Conservation (phyloP, 192 early-diverging fungal species). For the Lunasporangiospora selenospora region DNA sequence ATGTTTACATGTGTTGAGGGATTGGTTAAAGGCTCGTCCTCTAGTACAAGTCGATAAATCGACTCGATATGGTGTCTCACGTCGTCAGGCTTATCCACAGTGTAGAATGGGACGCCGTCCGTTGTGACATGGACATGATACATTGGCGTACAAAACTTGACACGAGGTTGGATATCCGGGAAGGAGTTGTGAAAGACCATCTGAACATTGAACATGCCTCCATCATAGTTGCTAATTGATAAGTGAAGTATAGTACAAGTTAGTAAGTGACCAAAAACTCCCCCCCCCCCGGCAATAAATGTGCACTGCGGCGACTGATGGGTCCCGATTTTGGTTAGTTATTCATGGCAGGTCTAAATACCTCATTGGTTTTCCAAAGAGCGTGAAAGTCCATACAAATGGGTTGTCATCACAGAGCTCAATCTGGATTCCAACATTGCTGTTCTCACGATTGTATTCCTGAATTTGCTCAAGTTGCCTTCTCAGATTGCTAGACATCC, state of each 20-base stretch:
- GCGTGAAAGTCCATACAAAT: slow-evolving; percentile 62
- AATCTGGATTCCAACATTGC: slow-evolving; percentile 54
- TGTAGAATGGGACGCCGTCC: slow-evolving; percentile 65
- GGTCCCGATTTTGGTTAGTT: no score
- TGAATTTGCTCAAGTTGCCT: slow-evolving; percentile 63
- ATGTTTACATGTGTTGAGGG: slow-evolving; percentile 42
- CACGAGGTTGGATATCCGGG: slow-evolving; percentile 59
- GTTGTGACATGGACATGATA: slow-evolving; percentile 66
- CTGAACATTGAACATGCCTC: slow-evolving; percentile 61
- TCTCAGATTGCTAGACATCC: slow-evolving; percentile 59
- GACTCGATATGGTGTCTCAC: slow-evolving; percentile 58
- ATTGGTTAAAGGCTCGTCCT: slow-evolving; percentile 46
- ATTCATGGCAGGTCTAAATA: no score
- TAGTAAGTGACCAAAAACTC: no score
- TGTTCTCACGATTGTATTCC: slow-evolving; percentile 53
- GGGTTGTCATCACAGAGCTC: slow-evolving; percentile 57
- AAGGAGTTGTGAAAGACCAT: slow-evolving; percentile 64
- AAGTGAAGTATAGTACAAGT: not conserved
- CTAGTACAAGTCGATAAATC: slow-evolving; percentile 49
- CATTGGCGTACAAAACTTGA: slow-evolving; percentile 62
- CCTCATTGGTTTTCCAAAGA: slow-evolving; percentile 58
- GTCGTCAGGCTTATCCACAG: slow-evolving; percentile 61
- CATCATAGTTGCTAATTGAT: slow-evolving; percentile 57
- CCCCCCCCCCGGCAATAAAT: no score
- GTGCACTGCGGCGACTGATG: no score